Percentiles rank a stretch among this genome's conserved stretches.
Conservation (phyloP, 805 yeast genomes). For the Cyberlindnera petersonii region DNA sequence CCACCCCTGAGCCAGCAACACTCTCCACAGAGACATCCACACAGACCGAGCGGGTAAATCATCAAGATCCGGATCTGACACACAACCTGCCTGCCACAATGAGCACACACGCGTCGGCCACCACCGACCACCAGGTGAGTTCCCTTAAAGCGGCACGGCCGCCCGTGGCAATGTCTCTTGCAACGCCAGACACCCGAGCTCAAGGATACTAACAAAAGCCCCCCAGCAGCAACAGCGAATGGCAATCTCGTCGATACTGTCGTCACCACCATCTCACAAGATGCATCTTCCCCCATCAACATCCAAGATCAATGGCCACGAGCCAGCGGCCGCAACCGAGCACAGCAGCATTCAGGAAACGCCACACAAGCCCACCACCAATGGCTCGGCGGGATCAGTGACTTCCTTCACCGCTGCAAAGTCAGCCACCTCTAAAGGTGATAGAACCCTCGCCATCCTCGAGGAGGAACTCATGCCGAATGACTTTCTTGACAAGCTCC, state of each 20-base stretch:
- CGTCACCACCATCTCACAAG: slow-evolving; percentile 17
- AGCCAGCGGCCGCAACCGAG: background rate
- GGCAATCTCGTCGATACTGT: slow-evolving; percentile 23
- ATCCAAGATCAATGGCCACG: background rate
- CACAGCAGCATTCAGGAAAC: no score
- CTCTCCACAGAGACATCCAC: background rate
- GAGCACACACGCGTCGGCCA: slow-evolving; percentile 4
- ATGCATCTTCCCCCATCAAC: background rate
- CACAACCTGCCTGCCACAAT: background rate
- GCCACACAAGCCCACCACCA: no score
- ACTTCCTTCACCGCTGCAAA: no score
- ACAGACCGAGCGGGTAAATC: background rate
- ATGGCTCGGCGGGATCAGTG: no score
- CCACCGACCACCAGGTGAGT: slow-evolving; percentile 3
- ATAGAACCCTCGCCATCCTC: background rate
- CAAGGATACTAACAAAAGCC: background rate
- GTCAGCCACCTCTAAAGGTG: slow-evolving; percentile 2
- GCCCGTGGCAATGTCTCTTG: background rate
- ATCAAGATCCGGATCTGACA: background rate
- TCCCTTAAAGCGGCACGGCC: background rate
- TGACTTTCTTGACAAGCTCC: slow-evolving; percentile 17
- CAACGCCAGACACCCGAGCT: background rate
- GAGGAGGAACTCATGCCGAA: slow-evolving; percentile 14
- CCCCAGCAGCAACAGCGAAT: slow-evolving; percentile 14
- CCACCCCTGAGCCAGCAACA: background rate